phyloP scores from a whole-genome alignment of 441 rosid species.

The Capsella rubella region DNA sequence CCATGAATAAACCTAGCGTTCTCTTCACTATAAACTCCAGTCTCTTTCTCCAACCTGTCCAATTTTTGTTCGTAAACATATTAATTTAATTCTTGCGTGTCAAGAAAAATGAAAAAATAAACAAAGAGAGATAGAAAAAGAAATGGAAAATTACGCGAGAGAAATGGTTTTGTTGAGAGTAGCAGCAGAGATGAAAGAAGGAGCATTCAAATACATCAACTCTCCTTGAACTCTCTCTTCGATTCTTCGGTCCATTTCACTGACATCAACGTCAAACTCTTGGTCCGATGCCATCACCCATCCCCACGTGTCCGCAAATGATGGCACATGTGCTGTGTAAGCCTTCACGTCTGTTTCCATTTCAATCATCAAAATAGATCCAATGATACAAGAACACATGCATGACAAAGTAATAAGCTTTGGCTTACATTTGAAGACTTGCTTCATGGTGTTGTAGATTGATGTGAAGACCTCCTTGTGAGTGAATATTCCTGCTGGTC shows the following conservation, averaged over 20 bases:
- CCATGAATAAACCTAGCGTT: constrained; percentile 92
- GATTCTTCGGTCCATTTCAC: constrained; percentile 76
- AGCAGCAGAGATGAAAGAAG: constrained; percentile 76
- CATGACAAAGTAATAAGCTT: no score
- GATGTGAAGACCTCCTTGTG: constrained; percentile 94
- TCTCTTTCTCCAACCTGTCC: constrained; percentile 82
- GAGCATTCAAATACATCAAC: constrained; percentile 70
- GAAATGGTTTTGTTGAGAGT: constrained; percentile 82
- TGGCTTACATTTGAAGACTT: constrained; percentile 86
- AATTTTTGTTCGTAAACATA: background rate
- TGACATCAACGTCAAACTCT: constrained; percentile 58
- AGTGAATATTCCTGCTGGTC: constrained; percentile 95
- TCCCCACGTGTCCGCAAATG: constrained; percentile 98
- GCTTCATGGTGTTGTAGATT: constrained; percentile 87
- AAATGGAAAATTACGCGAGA: constrained; percentile 59
- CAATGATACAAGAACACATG: background rate
- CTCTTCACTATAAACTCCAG: constrained; percentile 90
- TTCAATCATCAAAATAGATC: constrained; percentile 1
- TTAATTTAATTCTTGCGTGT: background rate
- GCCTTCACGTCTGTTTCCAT: constrained; percentile 75
- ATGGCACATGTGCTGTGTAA: constrained; percentile 93
- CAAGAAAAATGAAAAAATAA: background rate
- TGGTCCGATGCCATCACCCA: constrained; percentile 98
- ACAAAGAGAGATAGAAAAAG: no score
- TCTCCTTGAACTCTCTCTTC: constrained; percentile 73